Evolutionary conservation across 2,329 filamentous ascomycete species (phyloP), one percentile per base, ranked within the genome.

Genomic region (Arthrobotrys conoides): DNA sequence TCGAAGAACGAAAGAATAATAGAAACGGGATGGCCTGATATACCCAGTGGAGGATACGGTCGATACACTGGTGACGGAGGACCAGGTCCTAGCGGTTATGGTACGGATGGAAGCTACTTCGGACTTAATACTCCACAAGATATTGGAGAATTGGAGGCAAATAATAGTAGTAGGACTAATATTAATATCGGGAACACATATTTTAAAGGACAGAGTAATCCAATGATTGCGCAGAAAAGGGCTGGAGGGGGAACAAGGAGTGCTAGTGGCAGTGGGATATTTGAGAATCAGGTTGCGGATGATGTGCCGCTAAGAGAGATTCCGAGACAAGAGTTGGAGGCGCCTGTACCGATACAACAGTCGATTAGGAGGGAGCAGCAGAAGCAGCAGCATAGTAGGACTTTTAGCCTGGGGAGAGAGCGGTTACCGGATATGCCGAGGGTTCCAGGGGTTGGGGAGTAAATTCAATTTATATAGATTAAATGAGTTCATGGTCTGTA

Each of bases 321-420:
- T 14, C 67, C 49, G 5, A 38, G 66, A n/a, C 72, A 77, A 49
- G 72, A 77, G 18, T 59, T 77, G 5, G 72, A 71, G 24, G 72
- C 66, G 9, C 49, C 72, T 9, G 18, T 53, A 18, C 33, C 61
- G 16, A 18, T 18, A 14, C 44, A 18, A 14, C 44, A 18, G n/a
- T n/a, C 6, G 14, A 9, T 16, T 12, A 18, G 5, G 16, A 38
- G 24, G 4, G 63, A 20, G 44, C 41, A 46, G 16, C 44, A 46
- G 18, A 53, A 68, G 36, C 44, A 46, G 18, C 63, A 68, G 36
- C 20, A 53, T 33, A 55, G 16, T 27, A 48, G 24, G 8, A 72
- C 16, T 1, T 38, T 59, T 44, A 22, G 44, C 10, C 8, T 30
- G 16, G 36, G 64, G 20, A 20, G 27, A 3, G 61, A 71, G 16